Conservation (phyloP, 768 basidiomycete genomes). For the Mycena filopes region DNA sequence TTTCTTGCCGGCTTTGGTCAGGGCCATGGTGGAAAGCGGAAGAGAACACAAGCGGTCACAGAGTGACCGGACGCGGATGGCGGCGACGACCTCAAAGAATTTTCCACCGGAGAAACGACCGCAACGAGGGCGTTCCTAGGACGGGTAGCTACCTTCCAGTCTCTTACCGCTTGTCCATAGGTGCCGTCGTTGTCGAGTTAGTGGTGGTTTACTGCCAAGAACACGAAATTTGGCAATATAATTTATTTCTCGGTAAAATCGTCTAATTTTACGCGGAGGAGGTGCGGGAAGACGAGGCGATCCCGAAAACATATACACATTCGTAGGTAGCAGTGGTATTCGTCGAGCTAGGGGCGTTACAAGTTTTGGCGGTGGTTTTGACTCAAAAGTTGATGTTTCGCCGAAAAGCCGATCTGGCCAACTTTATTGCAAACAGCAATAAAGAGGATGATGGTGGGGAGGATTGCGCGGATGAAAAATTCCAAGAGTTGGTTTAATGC, state of each 20-base stretch:
- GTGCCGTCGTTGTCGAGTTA: background rate
- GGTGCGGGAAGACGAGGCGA: background rate
- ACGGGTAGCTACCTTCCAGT: background rate
- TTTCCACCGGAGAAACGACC: background rate
- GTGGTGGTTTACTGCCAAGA: background rate
- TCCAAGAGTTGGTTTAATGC: too few species aligned
- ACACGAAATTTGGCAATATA: background rate
- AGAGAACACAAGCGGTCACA: background rate
- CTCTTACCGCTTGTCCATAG: background rate
- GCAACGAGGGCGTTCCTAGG: background rate
- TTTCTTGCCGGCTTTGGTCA: background rate
- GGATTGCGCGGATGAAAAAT: too few species aligned
- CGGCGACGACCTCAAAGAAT: background rate
- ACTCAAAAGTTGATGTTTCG: background rate
- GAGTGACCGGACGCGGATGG: background rate
- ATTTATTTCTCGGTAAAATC: background rate
- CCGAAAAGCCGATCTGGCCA: conserved; percentile 10
- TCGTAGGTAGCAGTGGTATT: background rate
- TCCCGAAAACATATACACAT: background rate
- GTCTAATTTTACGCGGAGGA: background rate
- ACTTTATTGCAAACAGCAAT: conserved; percentile 16
- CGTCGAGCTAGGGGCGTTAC: background rate
- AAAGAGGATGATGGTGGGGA: too few species aligned
- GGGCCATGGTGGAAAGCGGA: background rate
- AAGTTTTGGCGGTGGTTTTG: background rate